Percentiles rank a stretch among this genome's conserved stretches.
phyloP scores from a whole-genome alignment of 179 eudicot genomes.

The Drosera spatulata region DNA sequence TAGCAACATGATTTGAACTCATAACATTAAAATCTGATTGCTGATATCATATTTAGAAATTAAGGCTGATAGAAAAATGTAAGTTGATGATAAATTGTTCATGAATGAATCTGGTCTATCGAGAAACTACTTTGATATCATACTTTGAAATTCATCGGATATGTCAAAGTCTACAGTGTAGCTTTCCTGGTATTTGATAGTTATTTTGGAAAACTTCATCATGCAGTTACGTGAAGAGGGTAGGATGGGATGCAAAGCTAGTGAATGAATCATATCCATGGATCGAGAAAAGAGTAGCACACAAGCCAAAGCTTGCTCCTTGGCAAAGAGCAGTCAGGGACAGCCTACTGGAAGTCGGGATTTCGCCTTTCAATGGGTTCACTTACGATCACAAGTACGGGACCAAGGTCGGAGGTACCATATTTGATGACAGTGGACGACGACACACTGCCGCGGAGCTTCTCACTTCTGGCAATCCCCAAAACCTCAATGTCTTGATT shows the following conservation, averaged over 20 bases:
- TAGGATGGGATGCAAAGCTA: conserved; percentile 73
- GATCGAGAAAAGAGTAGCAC: conserved; percentile 77
- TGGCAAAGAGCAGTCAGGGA: conserved; percentile 77
- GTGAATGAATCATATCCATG: conserved; percentile 91
- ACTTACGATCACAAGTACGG: conserved; percentile 86
- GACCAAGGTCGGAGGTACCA: conserved; percentile 92
- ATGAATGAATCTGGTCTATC: too few species aligned
- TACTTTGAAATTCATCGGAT: too few species aligned
- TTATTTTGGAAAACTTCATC: too few species aligned
- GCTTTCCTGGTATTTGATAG: too few species aligned
- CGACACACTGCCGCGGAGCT: conserved; percentile 93
- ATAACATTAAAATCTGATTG: too few species aligned
- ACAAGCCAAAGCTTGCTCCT: conserved; percentile 40
- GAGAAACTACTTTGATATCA: too few species aligned
- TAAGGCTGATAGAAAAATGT: too few species aligned
- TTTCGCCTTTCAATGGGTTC: conserved; percentile 77
- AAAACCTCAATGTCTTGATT: conserved; percentile 53
- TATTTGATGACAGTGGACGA: conserved; percentile 56
- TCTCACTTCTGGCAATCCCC: conserved; percentile 51
- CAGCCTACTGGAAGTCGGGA: conserved; percentile 60
- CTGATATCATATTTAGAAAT: too few species aligned
- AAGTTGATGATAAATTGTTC: too few species aligned
- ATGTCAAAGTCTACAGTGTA: too few species aligned
- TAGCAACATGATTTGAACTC: too few species aligned
- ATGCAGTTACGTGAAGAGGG: conserved; percentile 42